Evolutionary conservation across 75 land plant species (phyloP), one percentile per base, ranked within the genome.

Genomic region (Cunninghamia lanceolata): DNA sequence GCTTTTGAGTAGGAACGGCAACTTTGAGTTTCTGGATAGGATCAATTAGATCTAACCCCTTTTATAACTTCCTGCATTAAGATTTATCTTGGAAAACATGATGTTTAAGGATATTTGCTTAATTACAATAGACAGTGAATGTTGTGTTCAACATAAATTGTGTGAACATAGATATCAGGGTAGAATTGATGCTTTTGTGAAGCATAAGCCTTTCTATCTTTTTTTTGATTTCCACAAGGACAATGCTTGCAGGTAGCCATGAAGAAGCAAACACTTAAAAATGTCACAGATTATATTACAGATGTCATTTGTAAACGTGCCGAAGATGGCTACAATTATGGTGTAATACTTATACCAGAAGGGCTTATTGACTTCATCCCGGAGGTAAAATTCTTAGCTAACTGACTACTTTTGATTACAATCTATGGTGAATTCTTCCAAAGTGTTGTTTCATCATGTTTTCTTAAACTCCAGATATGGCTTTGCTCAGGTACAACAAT

Each of bases 321-420:
- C 36, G 94, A 90, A 63, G 84, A 85, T 85, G 99, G 99, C 13
- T 90, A 96, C 76, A 93, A 97, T 84, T 97, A 96, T 93, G 99
- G 99, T 84, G 99, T 97, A n/a, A 90, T 97, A 73, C 98, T 97
- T 73, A 95, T 97, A 56, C 99, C 99, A 45, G 99, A 97, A 89
- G 99, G 99, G 1, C 87, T 97, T 82, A 97, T 96, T 88, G 99
- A 97, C 86, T 96, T 96, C 88, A 96, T 97, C 79, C 99, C 98
- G 4, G 99, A 97, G 96, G 98, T 96, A 84, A 47, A 52, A 32
- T 59, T 36, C 50, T 13, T 66, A 39, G 81, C 34, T 40, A 32
- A 84, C 15, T n/a, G 45, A 17, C 50, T 43, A 71, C 52, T 74
- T 15, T 84, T 11, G n/a, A 84, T 66, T 54, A 70, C 19, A 28